These are phyloP conservation scores for Yarrowia sp. DNA, from an alignment of 805 yeast genomes.

Conservation along the genomic window DNA sequence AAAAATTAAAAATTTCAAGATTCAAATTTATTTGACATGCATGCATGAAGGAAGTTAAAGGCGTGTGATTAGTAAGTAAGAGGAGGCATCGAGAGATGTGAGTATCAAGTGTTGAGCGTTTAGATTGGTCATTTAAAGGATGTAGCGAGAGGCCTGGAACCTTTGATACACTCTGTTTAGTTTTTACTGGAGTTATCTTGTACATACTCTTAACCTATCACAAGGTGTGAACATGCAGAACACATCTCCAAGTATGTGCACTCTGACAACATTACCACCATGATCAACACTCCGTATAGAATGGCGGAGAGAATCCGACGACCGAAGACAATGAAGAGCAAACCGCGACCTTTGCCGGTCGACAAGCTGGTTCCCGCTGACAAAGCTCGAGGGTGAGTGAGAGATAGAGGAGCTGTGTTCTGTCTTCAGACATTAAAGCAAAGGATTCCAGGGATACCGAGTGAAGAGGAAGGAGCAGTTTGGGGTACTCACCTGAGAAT, in stretches of 20 bases:
- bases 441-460: too few species aligned
- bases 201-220: conserved; percentile 19
- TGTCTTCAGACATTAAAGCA: neutral
- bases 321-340: conserved; percentile 16
- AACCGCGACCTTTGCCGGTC: conserved; percentile 20
- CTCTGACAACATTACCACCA: neutral
- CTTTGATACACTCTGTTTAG: too few species aligned
- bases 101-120: too few species aligned
- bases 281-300: neutral
- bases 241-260: neutral
- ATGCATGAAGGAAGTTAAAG: conserved; percentile 18
- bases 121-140: too few species aligned
- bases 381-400: conserved; percentile 27
- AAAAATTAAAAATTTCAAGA: neutral
- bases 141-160: too few species aligned
- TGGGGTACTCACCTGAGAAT: too few species aligned
- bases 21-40: conserved; percentile 30
- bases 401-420: too few species aligned
- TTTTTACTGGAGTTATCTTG: too few species aligned
- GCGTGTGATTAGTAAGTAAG: too few species aligned
- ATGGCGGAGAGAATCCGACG: conserved; percentile 13
- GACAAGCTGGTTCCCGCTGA: conserved; percentile 25
- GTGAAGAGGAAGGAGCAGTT: too few species aligned
- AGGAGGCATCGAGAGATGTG: too few species aligned
- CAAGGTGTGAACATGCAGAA: neutral